Evolutionary conservation across 257 asterid genomes (phyloP), one percentile per base, ranked within the genome.

Genomic region (Petrea volubilis): DNA sequence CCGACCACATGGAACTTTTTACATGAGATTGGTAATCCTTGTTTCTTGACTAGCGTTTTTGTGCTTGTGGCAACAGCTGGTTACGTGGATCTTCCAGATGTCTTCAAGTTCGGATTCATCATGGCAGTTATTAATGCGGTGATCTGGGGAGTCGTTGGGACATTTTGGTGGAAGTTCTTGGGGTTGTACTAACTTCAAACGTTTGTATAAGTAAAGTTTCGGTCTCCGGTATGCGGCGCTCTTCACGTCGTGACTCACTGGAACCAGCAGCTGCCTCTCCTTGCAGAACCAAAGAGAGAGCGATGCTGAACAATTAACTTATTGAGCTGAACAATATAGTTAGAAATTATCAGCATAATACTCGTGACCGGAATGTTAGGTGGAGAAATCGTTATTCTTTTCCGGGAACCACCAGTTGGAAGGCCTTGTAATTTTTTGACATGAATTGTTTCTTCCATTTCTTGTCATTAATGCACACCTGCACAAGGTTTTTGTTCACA

Each of bases 141-240:
- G 50, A 90, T 90, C 24, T 90, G 96, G 95, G 91, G 84, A 51
- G 78, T 71, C 2, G 87, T 84, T 0, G 97, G 95, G 36, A 73
- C 85, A 24, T 78, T 87, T 73, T 90, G 96, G 96, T 90, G 96
- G 95, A 90, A 90, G 76, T 87, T 87, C 63, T 82, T 90, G 84
- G 95, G 90, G 7, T 79, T 90, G 2, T 90, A 87, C 65, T 90
- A 79, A 78, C 58, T 60, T 66, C 34, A 28, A 47, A 59, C 60
- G 50, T 43, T 70, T 25, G 23, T 74, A 68, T 77, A 64, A 33
- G 7, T 31, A 72, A 70, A 52, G 71, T 9, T 3, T 40, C 46
- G 1, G 44, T 7, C 11, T 7, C 44, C 9, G 15, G 9, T 3
- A 40, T 33, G 7, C 38, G 46, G 15, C 12, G 46, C 46, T 40